Conservation (phyloP, 148 eudicot genomes). For the Rhododendron vialii region DNA sequence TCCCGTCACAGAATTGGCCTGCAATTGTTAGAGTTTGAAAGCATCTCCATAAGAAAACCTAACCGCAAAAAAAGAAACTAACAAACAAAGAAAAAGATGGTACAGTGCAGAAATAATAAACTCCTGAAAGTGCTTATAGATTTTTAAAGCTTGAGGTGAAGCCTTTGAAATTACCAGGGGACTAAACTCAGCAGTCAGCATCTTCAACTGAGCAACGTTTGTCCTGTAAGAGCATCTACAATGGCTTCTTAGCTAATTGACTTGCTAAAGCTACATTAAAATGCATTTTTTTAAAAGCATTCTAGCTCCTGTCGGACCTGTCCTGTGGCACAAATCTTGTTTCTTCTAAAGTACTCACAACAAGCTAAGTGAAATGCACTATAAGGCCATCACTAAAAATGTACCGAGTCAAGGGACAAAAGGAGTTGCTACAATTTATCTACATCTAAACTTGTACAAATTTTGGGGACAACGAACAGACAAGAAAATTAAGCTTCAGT, state of each 20-base stretch:
- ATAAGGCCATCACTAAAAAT: neutral
- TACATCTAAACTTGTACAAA: neutral
- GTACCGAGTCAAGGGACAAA: neutral
- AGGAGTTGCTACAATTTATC: neutral
- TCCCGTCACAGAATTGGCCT: slow-evolving; percentile 28
- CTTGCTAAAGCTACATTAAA: neutral
- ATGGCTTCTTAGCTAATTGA: neutral
- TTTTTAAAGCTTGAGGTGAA: neutral
- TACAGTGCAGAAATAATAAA: neutral
- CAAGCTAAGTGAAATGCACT: neutral
- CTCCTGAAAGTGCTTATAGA: neutral
- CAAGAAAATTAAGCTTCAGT: neutral
- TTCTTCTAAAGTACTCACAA: neutral
- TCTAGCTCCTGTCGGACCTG: neutral
- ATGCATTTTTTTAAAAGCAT: neutral
- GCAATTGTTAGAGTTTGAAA: slow-evolving; percentile 12
- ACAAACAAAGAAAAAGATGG: neutral
- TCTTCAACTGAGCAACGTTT: neutral
- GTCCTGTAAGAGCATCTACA: neutral
- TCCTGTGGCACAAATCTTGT: neutral
- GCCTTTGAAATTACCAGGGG: neutral
- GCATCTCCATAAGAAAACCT: neutral
- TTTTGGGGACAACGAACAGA: neutral
- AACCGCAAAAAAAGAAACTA: neutral
- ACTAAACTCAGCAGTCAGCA: neutral